These are phyloP conservation scores for Nannochloropsis oceanica DNA, from an alignment of 108 stramenopile species.

Conservation along the genomic window DNA sequence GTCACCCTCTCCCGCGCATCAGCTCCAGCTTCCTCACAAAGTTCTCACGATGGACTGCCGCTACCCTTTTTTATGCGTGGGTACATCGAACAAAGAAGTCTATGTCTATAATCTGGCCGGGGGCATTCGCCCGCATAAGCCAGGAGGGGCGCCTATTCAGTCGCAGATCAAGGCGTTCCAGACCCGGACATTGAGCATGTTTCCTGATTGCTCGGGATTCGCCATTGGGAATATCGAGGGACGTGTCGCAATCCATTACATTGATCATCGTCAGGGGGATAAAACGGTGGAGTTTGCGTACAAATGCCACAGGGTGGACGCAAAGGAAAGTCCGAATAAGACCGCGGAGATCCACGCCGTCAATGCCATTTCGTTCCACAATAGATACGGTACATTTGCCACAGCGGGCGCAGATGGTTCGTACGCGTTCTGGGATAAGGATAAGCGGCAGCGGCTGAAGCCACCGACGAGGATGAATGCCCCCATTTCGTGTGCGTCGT, in stretches of 20 bases:
- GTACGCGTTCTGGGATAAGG: constrained; percentile 48
- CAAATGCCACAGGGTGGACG: constrained; percentile 40
- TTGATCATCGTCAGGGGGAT: constrained; percentile 4
- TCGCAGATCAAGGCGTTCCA: constrained; percentile 23
- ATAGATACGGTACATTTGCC: constrained; percentile 37
- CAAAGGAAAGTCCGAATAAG: not conserved
- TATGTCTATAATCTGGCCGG: constrained; percentile 17
- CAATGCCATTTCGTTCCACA: constrained; percentile 41
- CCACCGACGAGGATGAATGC: constrained; percentile 27
- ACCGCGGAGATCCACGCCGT: constrained; percentile 32
- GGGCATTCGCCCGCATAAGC: not conserved
- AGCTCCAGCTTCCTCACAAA: constrained; percentile 19
- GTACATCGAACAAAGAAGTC: constrained; percentile 27
- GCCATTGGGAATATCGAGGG: constrained; percentile 43
- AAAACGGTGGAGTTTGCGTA: constrained; percentile 34
- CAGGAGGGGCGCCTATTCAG: not conserved
- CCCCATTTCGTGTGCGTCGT: constrained; percentile 14
- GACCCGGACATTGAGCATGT: constrained; percentile 25
- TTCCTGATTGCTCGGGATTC: constrained; percentile 32
- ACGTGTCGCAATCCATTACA: constrained; percentile 45
- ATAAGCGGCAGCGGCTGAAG: constrained; percentile 40
- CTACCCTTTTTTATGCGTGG: constrained; percentile 25
- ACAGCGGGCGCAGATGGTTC: constrained; percentile 39
- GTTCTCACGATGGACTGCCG: constrained; percentile 21
- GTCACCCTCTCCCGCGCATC: constrained; percentile 20